phyloP scores from a whole-genome alignment of 371 early-diverging fungal species.

The Lichtheimia ramosa region DNA sequence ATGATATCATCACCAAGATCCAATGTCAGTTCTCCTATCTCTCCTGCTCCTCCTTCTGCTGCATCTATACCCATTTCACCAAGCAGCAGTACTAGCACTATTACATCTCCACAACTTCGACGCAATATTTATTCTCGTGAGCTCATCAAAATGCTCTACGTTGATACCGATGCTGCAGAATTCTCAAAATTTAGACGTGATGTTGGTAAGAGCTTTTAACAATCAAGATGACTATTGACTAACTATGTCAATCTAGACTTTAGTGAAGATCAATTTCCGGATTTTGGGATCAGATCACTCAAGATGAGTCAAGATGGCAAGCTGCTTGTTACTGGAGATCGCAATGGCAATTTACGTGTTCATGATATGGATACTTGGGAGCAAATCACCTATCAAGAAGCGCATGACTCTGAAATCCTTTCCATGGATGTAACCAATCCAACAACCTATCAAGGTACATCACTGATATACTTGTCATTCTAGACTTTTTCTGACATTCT shows the following conservation, averaged over 20 bases:
- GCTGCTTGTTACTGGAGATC: slow-evolving; percentile 76
- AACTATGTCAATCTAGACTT: slow-evolving; percentile 12
- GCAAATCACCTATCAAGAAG: slow-evolving; percentile 70
- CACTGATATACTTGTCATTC: background rate
- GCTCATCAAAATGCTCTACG: slow-evolving; percentile 59
- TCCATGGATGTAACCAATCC: slow-evolving; percentile 71
- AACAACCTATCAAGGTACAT: background rate
- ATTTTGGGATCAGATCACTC: slow-evolving; percentile 71
- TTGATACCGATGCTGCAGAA: slow-evolving; percentile 49
- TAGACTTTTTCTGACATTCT: background rate
- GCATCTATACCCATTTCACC: slow-evolving; percentile 17
- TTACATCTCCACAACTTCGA: slow-evolving; percentile 21
- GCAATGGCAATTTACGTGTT: slow-evolving; percentile 73
- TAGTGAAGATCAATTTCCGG: slow-evolving; percentile 44
- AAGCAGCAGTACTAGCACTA: slow-evolving; percentile 25
- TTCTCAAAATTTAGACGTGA: slow-evolving; percentile 35
- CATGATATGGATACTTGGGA: slow-evolving; percentile 62
- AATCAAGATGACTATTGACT: background rate
- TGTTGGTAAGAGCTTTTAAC: slow-evolving; percentile 23
- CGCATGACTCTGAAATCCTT: slow-evolving; percentile 84
- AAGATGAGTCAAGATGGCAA: slow-evolving; percentile 71
- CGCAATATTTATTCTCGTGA: slow-evolving; percentile 64
- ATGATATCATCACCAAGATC: slow-evolving; percentile 13
- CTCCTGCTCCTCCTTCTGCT: slow-evolving; percentile 12
- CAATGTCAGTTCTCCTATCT: slow-evolving; percentile 1